phyloP scores from a whole-genome alignment of 164 flowering plant species.

The Liquidambar formosana region DNA sequence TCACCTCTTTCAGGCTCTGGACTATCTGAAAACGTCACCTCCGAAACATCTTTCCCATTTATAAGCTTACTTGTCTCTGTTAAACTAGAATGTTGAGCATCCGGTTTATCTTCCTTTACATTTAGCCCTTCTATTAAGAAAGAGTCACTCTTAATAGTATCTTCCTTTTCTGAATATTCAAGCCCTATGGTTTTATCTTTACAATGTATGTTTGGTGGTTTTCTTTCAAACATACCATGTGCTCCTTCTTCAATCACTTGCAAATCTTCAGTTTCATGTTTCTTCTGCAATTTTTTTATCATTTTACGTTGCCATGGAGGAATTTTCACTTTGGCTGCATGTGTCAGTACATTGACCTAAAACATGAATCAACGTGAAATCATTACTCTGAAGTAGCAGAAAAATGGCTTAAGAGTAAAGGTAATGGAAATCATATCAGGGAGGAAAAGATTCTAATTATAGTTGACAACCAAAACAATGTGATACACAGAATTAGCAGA shows the following conservation, averaged over 20 bases:
- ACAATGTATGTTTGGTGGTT: constrained; percentile 6
- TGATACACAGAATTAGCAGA: neutral
- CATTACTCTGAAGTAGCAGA: neutral
- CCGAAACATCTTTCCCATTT: neutral
- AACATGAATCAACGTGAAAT: constrained; percentile 1
- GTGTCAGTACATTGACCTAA: constrained; percentile 75
- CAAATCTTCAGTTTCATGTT: constrained; percentile 37
- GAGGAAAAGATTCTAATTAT: neutral
- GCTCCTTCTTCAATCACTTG: constrained; percentile 15
- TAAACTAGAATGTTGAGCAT: constrained; percentile 4
- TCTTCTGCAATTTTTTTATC: constrained; percentile 29
- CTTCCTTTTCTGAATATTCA: constrained; percentile 6
- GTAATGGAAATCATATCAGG: neutral
- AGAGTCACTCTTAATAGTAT: constrained; percentile 13
- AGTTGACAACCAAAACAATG: neutral
- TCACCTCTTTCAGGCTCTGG: neutral
- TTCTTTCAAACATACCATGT: neutral
- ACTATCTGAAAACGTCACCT: neutral
- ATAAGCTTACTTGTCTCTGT: neutral
- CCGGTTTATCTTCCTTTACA: constrained; percentile 3
- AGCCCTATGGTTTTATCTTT: constrained; percentile 7
- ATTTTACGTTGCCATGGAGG: constrained; percentile 31
- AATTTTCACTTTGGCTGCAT: constrained; percentile 51
- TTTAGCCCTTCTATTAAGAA: neutral
- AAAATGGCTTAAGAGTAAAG: neutral